These are phyloP conservation scores for Botrytis deweyae DNA, from an alignment of 2,329 filamentous ascomycete species.

Conservation along the genomic window DNA sequence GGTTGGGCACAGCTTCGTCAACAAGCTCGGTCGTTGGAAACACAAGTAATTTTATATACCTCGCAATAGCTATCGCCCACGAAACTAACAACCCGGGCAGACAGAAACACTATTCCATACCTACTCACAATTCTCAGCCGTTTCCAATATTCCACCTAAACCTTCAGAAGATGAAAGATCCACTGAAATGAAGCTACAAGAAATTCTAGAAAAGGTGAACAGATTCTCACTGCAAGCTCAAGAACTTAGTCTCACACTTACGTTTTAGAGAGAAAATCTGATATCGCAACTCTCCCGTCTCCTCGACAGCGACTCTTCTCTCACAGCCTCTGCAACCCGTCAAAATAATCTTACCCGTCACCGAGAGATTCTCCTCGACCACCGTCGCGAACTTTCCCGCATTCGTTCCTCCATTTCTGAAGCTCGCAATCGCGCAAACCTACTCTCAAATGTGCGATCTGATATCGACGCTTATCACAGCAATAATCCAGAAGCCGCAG, in stretches of 20 bases:
- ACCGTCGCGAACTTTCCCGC: slow-evolving; percentile 77
- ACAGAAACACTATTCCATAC: slow-evolving; percentile 57
- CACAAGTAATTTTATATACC: slow-evolving; percentile 61
- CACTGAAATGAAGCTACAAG: slow-evolving; percentile 78
- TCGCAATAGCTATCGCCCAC: background rate
- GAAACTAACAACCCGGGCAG: slow-evolving; percentile 10
- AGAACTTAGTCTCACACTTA: slow-evolving; percentile 22
- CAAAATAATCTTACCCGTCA: slow-evolving; percentile 93
- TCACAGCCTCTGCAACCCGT: slow-evolving; percentile 90
- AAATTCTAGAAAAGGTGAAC: slow-evolving; percentile 74
- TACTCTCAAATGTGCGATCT: slow-evolving; percentile 84
- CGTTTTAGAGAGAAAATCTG: slow-evolving; percentile 70
- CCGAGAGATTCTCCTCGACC: slow-evolving; percentile 83
- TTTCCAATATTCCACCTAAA: slow-evolving; percentile 75
- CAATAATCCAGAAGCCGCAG: slow-evolving; percentile 75
- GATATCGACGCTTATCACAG: slow-evolving; percentile 89
- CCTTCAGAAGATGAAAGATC: slow-evolving; percentile 81
- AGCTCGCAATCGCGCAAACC: slow-evolving; percentile 81
- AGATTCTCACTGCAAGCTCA: background rate
- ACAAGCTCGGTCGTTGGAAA: slow-evolving; percentile 82
- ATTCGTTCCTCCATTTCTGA: slow-evolving; percentile 72
- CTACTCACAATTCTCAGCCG: slow-evolving; percentile 88
- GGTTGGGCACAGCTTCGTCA: slow-evolving; percentile 93
- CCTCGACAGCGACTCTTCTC: slow-evolving; percentile 85
- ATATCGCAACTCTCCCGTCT: slow-evolving; percentile 82